Conservation (phyloP, 768 basidiomycete species). For the Trametes villosa region DNA sequence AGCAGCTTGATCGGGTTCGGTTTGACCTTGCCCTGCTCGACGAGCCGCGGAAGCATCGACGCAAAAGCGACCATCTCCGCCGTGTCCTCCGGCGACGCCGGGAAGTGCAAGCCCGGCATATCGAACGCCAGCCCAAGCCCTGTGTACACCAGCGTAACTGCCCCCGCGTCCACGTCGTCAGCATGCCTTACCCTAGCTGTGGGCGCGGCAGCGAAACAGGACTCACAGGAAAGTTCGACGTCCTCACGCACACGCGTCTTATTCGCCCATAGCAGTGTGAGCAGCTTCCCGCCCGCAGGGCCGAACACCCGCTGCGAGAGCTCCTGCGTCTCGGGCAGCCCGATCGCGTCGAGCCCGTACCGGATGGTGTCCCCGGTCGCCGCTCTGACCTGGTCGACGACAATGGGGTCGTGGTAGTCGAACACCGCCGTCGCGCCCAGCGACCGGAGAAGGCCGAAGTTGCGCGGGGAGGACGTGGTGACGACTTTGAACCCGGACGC, state of each 20-base stretch:
- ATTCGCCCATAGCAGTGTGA: neutral
- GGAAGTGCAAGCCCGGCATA: slow-evolving; percentile 2
- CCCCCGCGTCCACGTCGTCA: slow-evolving; percentile 21
- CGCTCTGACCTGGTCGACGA: slow-evolving; percentile 20
- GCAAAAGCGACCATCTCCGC: slow-evolving; percentile 14
- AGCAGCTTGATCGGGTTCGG: slow-evolving; percentile 24
- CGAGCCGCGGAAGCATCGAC: slow-evolving; percentile 8
- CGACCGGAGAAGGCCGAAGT: slow-evolving; percentile 40
- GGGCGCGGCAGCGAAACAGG: neutral
- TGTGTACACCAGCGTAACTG: slow-evolving; percentile 26
- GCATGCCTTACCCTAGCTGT: neutral
- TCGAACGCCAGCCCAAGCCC: slow-evolving; percentile 19
- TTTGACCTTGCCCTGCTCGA: slow-evolving; percentile 23
- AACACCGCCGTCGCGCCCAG: slow-evolving; percentile 42
- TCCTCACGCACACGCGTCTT: slow-evolving; percentile 6
- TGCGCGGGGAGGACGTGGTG: slow-evolving; percentile 38
- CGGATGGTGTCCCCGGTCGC: slow-evolving; percentile 20
- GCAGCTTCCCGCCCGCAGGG: slow-evolving; percentile 10
- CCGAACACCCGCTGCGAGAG: slow-evolving; percentile 8
- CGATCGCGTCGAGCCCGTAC: slow-evolving; percentile 22
- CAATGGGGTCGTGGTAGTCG: slow-evolving; percentile 31
- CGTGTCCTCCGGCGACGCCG: slow-evolving; percentile 10
- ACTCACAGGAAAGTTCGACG: slow-evolving; percentile 16
- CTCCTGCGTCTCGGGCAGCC: slow-evolving; percentile 9
- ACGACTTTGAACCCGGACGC: slow-evolving; percentile 36